Evolutionary conservation across 345 rosid genomes (phyloP).

Genomic region (Arabis alpina): DNA sequence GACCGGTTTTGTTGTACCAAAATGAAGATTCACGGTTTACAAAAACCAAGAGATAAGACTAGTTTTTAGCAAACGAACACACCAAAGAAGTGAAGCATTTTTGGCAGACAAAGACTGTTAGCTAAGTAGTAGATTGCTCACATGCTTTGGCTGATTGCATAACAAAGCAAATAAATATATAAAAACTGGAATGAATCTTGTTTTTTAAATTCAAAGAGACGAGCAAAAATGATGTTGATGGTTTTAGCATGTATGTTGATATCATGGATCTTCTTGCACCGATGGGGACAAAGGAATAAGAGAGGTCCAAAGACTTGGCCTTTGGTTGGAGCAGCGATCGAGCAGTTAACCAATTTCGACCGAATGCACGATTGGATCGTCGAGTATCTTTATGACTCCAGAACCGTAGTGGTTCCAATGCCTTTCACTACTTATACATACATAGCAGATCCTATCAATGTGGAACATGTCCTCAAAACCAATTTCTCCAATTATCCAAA

Average conservation of each 20-base stretch:
- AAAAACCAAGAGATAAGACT: slow-evolving; percentile 5
- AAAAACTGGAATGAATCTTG: slow-evolving; percentile 8
- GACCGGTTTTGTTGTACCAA: slow-evolving; percentile 28
- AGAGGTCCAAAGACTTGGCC: slow-evolving; percentile 97
- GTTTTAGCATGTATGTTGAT: slow-evolving; percentile 51
- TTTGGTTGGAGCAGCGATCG: slow-evolving; percentile 82
- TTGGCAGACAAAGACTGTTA: slow-evolving; percentile 46
- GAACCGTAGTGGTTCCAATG: slow-evolving; percentile 86
- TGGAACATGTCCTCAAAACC: slow-evolving; percentile 87
- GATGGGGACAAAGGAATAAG: slow-evolving; percentile 75
- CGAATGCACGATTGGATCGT: slow-evolving; percentile 96
- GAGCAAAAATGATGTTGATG: slow-evolving; percentile 33
- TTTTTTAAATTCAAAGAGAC: slow-evolving; percentile 27
- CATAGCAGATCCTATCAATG: slow-evolving; percentile 90
- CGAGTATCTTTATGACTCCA: slow-evolving; percentile 59
- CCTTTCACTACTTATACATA: slow-evolving; percentile 86
- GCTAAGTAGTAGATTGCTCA: slow-evolving; percentile 44
- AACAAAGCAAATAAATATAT: slow-evolving; percentile 11
- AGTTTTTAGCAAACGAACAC: slow-evolving; percentile 20
- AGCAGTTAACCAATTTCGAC: slow-evolving; percentile 75
- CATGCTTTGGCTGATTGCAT: slow-evolving; percentile 33
- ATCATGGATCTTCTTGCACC: slow-evolving; percentile 69
- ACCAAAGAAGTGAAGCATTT: slow-evolving; percentile 35
- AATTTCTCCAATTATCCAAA: slow-evolving; percentile 88
- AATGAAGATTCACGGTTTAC: background rate